Conservation (phyloP, 768 basidiomycete species). For the Paxillus involutus region DNA sequence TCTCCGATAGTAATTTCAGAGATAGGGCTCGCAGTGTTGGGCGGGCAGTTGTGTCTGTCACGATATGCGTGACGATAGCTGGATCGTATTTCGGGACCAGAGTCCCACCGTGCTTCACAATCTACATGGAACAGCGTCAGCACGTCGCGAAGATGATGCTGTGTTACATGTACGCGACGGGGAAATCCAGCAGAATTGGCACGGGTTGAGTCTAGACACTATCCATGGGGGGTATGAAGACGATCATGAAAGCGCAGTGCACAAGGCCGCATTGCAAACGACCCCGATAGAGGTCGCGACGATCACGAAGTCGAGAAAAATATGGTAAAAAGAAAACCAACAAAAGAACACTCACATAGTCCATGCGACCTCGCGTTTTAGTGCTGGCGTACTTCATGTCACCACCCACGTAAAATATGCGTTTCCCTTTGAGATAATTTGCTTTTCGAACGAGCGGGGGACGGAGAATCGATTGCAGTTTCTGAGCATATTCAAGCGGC, state of each 20-base stretch:
- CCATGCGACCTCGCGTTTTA: slow-evolving; percentile 56
- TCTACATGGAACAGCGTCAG: slow-evolving; percentile 38
- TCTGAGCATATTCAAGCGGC: slow-evolving; percentile 55
- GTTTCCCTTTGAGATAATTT: slow-evolving; percentile 49
- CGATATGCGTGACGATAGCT: slow-evolving; percentile 60
- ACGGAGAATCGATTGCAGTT: slow-evolving; percentile 36
- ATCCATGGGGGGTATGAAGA: not conserved
- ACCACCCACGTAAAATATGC: slow-evolving; percentile 58
- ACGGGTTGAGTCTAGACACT: not conserved
- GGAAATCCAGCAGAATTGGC: not conserved
- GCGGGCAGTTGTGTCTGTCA: slow-evolving; percentile 43
- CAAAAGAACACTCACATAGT: slow-evolving; percentile 46
- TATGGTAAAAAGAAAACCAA: not conserved
- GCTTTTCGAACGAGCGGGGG: slow-evolving; percentile 18
- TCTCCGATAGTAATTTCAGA: slow-evolving; percentile 49
- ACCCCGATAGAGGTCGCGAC: not conserved
- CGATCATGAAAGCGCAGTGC: not conserved
- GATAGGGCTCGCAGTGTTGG: slow-evolving; percentile 41
- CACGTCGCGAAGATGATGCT: not conserved
- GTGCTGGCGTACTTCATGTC: slow-evolving; percentile 55
- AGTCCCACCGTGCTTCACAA: slow-evolving; percentile 62
- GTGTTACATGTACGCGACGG: not conserved
- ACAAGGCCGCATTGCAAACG: not conserved
- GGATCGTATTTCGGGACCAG: slow-evolving; percentile 61
- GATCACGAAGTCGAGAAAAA: not conserved